A percentile compares a stretch with the other conserved stretches of the same genome.
These are phyloP conservation scores for Zymoseptoria tritici DNA, from an alignment of 2,329 filamentous ascomycete genomes.

Conservation along the genomic window DNA sequence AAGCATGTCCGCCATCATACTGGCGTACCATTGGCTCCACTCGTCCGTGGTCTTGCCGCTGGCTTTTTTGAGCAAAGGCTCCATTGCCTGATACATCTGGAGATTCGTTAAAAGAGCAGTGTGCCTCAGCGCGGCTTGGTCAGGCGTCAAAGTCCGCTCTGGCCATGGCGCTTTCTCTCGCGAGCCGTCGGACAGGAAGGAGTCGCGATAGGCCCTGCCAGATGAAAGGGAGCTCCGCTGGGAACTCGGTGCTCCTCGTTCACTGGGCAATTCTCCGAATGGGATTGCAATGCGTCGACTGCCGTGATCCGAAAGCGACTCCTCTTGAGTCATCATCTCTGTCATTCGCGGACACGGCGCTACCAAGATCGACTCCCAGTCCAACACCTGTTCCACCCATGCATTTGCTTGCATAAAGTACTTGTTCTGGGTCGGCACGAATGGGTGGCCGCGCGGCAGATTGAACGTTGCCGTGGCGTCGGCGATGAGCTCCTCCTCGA, in stretches of 20 bases:
- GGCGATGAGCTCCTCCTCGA: constrained; percentile 57
- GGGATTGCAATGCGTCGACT: constrained; percentile 79
- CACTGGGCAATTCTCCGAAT: constrained; percentile 69
- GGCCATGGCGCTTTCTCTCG: constrained; percentile 6
- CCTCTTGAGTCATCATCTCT: constrained; percentile 72
- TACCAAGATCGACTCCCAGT: constrained; percentile 59
- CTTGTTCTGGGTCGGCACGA: constrained; percentile 71
- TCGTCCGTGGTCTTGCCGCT: constrained; percentile 85
- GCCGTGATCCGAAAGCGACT: constrained; percentile 63
- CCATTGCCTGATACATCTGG: constrained; percentile 76
- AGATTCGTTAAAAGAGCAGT: constrained; percentile 77
- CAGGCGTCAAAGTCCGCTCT: constrained; percentile 19
- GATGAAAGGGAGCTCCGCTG: not conserved
- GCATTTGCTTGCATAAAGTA: constrained; percentile 76
- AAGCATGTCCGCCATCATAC: constrained; percentile 78
- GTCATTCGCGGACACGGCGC: constrained; percentile 73
- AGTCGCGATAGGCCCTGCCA: constrained; percentile 14
- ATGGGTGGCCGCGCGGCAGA: constrained; percentile 74
- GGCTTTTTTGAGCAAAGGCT: constrained; percentile 71
- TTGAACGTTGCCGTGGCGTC: constrained; percentile 70
- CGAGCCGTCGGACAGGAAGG: constrained; percentile 15
- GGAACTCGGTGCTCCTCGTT: constrained; percentile 36
- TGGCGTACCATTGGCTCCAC: constrained; percentile 83
- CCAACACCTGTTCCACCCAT: constrained; percentile 72
- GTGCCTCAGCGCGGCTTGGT: constrained; percentile 65